These are phyloP conservation scores for Selaginella moellendorffii DNA, from an alignment of 75 land plant species.

Conservation along the genomic window DNA sequence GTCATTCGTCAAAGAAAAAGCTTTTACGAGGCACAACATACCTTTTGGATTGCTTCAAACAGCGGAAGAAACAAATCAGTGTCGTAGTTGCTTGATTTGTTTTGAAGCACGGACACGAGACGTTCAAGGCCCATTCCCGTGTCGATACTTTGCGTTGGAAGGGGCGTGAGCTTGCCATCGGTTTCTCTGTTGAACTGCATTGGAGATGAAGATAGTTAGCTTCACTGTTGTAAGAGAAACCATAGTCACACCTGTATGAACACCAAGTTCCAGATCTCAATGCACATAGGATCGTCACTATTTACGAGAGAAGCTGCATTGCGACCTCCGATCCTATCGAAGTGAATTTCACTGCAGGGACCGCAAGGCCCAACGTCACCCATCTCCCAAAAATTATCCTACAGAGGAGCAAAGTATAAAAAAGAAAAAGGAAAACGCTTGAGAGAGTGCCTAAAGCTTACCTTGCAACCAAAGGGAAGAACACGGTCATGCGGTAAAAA, in stretches of 20 bases:
- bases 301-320: slow-evolving; percentile 75
- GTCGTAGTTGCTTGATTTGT: slow-evolving; percentile 94
- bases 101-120: slow-evolving; percentile 70
- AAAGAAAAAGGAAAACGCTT: too few relatives aligned
- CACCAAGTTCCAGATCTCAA: slow-evolving; percentile 95
- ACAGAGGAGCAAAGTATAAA: too few relatives aligned
- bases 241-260: slow-evolving; percentile 63
- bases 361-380: slow-evolving; percentile 99
- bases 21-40: slow-evolving; percentile 8
- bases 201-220: too few relatives aligned
- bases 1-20: too few relatives aligned
- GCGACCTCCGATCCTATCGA: slow-evolving; percentile 71
- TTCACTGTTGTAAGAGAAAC: too few relatives aligned
- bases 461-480: slow-evolving; percentile 92
- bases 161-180: slow-evolving; percentile 68
- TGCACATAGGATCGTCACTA: slow-evolving; percentile 92
- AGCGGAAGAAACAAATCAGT: slow-evolving; percentile 83
- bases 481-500: slow-evolving; percentile 53
- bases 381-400: slow-evolving; percentile 99
- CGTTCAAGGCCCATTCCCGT: slow-evolving; percentile 99
- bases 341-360: slow-evolving; percentile 93
- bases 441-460: slow-evolving; percentile 12
- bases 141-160: slow-evolving; percentile 93
- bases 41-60: slow-evolving; percentile 76
- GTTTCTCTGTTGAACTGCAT: slow-evolving; percentile 78